These are phyloP conservation scores for Fusarium pilosicola DNA, from an alignment of 2,329 filamentous ascomycete species.

Conservation along the genomic window DNA sequence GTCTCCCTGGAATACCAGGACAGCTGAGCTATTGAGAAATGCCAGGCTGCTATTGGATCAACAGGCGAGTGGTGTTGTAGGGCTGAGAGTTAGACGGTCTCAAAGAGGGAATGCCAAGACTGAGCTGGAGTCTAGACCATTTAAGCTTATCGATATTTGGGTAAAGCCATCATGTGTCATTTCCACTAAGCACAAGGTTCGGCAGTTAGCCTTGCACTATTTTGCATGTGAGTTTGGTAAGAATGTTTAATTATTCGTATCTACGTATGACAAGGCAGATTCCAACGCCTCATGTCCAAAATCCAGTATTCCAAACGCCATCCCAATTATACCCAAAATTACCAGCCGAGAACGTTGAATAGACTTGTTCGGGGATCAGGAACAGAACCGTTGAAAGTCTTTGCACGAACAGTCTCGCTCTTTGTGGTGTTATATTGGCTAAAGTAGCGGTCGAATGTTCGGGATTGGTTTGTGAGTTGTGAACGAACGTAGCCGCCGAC, in stretches of 20 bases:
- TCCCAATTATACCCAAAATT: background rate
- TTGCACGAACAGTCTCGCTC: constrained; percentile 35
- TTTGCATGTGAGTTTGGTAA: background rate
- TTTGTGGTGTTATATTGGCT: constrained; percentile 39
- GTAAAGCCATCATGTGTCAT: constrained; percentile 4
- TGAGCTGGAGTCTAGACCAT: constrained; percentile 26
- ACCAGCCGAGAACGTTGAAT: constrained; percentile 42
- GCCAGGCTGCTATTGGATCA: constrained; percentile 3
- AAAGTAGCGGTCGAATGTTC: constrained; percentile 41
- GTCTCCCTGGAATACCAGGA: background rate
- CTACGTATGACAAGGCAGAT: constrained; percentile 8
- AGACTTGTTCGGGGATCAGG: constrained; percentile 41
- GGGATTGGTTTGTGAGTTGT: constrained; percentile 34
- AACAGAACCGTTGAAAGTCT: constrained; percentile 35
- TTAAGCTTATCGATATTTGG: constrained; percentile 24
- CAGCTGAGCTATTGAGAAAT: constrained; percentile 6
- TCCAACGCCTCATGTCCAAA: constrained; percentile 5
- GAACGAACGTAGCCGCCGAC: constrained; percentile 30
- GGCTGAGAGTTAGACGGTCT: constrained; percentile 12
- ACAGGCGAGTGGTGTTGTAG: constrained; percentile 6
- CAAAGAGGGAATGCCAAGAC: constrained; percentile 17
- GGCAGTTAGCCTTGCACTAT: background rate
- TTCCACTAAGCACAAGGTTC: background rate
- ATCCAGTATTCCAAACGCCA: constrained; percentile 8
- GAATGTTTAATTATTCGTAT: constrained; percentile 6